These are phyloP conservation scores for Trichoderma cornu-damae DNA, from an alignment of 2,329 filamentous ascomycete species.

Conservation along the genomic window DNA sequence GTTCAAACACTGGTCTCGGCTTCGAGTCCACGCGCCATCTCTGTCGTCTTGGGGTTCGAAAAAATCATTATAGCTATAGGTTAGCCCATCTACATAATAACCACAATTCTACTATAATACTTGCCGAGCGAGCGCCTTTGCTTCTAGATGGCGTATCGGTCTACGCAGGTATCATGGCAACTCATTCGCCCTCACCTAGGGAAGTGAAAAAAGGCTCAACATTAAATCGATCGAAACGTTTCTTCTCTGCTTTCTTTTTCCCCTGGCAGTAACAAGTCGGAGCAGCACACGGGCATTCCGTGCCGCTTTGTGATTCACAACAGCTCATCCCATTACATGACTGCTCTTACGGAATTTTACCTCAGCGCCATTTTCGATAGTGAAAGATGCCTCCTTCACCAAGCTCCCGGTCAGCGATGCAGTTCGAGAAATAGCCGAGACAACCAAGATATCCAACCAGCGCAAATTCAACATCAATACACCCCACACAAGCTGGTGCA, in stretches of 20 bases:
- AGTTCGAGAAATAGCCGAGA: not conserved
- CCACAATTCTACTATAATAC: slow-evolving; percentile 14
- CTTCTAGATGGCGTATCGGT: slow-evolving; percentile 16
- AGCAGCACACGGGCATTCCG: not conserved
- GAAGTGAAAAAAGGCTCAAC: slow-evolving; percentile 9
- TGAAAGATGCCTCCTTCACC: not conserved
- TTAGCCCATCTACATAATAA: slow-evolving; percentile 18
- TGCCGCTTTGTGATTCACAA: slow-evolving; percentile 4
- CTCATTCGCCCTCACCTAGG: not conserved
- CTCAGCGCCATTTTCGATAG: not conserved
- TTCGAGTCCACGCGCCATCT: slow-evolving; percentile 38
- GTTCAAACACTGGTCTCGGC: slow-evolving; percentile 35
- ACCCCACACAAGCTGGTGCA: slow-evolving; percentile 2
- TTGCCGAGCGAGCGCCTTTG: slow-evolving; percentile 10
- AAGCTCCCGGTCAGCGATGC: not conserved
- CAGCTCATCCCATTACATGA: not conserved
- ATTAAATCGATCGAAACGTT: slow-evolving; percentile 18
- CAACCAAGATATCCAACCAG: not conserved
- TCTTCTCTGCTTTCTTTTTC: slow-evolving; percentile 14
- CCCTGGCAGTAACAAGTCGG: slow-evolving; percentile 1
- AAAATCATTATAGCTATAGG: slow-evolving; percentile 38
- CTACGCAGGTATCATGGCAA: slow-evolving; percentile 14
- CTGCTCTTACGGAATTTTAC: not conserved
- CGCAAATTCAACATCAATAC: slow-evolving; percentile 2
- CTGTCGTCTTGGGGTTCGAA: slow-evolving; percentile 31